A percentile compares a stretch with the other conserved stretches of the same genome.
phyloP scores from a whole-genome alignment of 129 eudicot species.

The Flaveria linearis region DNA sequence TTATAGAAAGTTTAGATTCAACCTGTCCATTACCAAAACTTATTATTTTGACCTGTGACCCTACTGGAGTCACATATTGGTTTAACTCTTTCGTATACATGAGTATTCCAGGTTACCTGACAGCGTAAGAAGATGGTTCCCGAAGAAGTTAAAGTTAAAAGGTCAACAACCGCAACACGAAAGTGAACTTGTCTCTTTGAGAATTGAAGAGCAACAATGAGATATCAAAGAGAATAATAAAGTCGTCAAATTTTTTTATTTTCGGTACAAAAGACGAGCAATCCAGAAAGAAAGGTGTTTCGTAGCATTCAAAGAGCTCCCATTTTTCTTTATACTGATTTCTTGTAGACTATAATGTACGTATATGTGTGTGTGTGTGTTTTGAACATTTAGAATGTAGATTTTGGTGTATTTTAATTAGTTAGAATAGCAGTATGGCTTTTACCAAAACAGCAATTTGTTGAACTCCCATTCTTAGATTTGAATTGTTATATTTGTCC shows the following conservation, averaged over 20 bases:
- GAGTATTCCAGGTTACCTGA: constrained; percentile 68
- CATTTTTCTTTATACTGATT: constrained; percentile 11
- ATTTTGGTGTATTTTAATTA: background rate
- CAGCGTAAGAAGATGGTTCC: constrained; percentile 68
- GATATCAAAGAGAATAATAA: background rate
- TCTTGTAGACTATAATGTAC: constrained; percentile 21
- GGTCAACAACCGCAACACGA: constrained; percentile 75
- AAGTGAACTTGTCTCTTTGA: constrained; percentile 75
- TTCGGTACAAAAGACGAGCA: background rate
- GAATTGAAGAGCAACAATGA: constrained; percentile 48
- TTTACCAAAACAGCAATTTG: constrained; percentile 6
- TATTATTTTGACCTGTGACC: background rate
- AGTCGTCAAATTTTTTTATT: background rate
- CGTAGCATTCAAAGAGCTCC: constrained; percentile 8
- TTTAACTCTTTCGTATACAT: background rate
- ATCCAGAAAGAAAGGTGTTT: background rate
- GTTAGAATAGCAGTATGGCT: constrained; percentile 9
- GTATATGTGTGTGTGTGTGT: background rate
- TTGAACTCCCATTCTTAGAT: background rate
- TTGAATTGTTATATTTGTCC: background rate
- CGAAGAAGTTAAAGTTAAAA: constrained; percentile 56
- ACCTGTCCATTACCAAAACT: background rate
- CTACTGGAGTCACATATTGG: background rate
- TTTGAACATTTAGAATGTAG: constrained; percentile 2
- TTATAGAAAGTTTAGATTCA: background rate